Evolutionary conservation across 305 asterid genomes (phyloP), one percentile per base, ranked within the genome.

Genomic region (Coffea humblotiana): DNA sequence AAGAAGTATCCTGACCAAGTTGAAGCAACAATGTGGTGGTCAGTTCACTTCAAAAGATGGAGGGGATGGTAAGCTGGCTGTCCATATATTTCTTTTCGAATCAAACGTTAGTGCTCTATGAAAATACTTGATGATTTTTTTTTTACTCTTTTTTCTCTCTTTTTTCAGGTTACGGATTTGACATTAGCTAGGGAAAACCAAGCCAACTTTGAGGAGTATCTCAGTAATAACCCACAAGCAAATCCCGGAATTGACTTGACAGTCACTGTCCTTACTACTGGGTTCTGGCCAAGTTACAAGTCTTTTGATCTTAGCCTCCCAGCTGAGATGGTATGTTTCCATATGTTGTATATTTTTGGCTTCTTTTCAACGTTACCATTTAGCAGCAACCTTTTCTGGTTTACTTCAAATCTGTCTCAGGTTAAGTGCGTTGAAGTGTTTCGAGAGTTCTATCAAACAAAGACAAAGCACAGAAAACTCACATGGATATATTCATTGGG

Each of bases 221-320:
- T 94, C 79, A 77, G 84, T 80, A 87, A 79, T 69, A 93, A 87
- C 82, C 84, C 92, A 45, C 83, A 77, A 84, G 97, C 91, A 76
- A 91, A 86, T 83, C 98, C 98, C 29, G 98, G 98, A 77, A 93
- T 93, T 77, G 99, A 94, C 84, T 88, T 94, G 88, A 96, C 98
- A 8, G 98, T 96, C 78, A 94, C 98, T 51, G 98, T 94, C 82
- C 91, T 96, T 80, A 94, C 97, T 23, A 92, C 99, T 54, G 98
- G 98, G 47, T 94, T 94, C 88, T 96, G 98, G 99, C 98, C 99
- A 75, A 96, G 97, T 85, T 96, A 94, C 90, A 96, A 96, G 87
- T 93, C 98, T 73, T 92, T 87, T 54, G 98, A 94, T 87, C 97
- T 96, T 79, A 94, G 91, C 88, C 98, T 96, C 77, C 98, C 99